Evolutionary conservation across 805 yeast genomes (phyloP), one percentile per base, ranked within the genome.

Genomic region (Kurtzmaniella cleridarum): DNA sequence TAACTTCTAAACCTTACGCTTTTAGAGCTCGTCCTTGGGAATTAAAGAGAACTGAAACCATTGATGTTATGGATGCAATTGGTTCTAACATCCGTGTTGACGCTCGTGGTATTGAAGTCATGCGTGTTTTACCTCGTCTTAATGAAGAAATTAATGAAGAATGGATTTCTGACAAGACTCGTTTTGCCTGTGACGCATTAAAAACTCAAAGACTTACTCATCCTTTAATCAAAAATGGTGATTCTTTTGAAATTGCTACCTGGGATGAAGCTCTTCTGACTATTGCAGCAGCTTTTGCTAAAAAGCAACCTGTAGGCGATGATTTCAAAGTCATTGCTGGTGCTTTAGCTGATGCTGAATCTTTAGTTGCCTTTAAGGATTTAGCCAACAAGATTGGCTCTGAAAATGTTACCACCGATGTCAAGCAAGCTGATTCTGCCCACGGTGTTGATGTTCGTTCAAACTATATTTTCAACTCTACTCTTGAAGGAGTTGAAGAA

Each of bases 11-110:
- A 64, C 95, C 95, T 18, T 86, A 86, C 54, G 89, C 95, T n/a
- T 86, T 86, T 74, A 80, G 78, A 57, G 95, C 95, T 12, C 77
- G 95, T 59, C 95, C 95, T 24, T 86, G 95, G 95, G 95, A 86
- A 65, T 75, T 87, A 59, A 86, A 85, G 69, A 79, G 85, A 71
- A 85, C 95, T 35, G 95, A 86, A 63, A 74, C 91, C 38, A 75
- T 86, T 51, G 95, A 86, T 60, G 93, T 86, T 11, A 62, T 79
- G 67, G 95, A 86, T 62, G 95, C 80, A 16, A 59, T 86, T 28
- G 95, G 95, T 18, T 81, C 91, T 32, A 84, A 80, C 54, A 76
- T 86, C 48, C 75, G 95, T 59, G 88, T 86, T 39, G 95, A 86
- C 61, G 78, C 91, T 38, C 76, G 93, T 63, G 95, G 95, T 51